Evolutionary conservation across 202 grass and related monocot genomes (phyloP).

Genomic region (Musa balbisiana): DNA sequence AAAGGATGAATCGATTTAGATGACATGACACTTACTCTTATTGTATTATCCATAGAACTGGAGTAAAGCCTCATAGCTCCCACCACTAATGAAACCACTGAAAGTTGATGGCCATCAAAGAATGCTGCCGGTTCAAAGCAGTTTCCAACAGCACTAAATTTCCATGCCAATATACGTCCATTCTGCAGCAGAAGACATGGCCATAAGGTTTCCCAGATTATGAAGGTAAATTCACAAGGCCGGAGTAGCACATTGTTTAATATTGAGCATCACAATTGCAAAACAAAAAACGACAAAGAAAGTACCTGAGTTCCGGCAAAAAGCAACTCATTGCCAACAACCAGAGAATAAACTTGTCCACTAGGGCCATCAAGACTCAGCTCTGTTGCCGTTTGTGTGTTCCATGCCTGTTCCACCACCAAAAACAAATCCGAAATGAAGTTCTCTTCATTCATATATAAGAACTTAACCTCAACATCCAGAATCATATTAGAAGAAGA

Average conservation of each 20-base stretch:
- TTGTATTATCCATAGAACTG: conserved; percentile 86
- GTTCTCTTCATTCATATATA: neutral
- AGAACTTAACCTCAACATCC: neutral
- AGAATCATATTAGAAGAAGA: neutral
- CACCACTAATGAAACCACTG: conserved; percentile 76
- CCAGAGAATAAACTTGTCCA: conserved; percentile 79
- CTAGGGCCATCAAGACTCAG: conserved; percentile 60
- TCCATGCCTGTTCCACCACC: conserved; percentile 50
- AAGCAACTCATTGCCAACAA: conserved; percentile 61
- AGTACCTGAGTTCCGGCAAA: conserved; percentile 88
- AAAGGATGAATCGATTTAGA: neutral
- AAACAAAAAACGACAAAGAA: neutral
- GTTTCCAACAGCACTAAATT: conserved; percentile 53
- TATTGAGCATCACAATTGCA: no score
- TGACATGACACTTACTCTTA: conserved; percentile 39
- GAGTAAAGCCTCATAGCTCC: conserved; percentile 64
- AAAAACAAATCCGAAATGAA: neutral
- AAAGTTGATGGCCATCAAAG: conserved; percentile 59
- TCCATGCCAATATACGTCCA: conserved; percentile 82
- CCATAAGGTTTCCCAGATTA: neutral
- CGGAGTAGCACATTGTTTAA: no score
- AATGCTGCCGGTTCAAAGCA: conserved; percentile 67
- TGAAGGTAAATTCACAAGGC: no score
- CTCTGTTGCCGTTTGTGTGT: conserved; percentile 58
- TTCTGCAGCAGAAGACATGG: conserved; percentile 30